Base-by-base conservation (phyloP, 2,329 filamentous ascomycete genomes). In the Fusarium sp. region DNA sequence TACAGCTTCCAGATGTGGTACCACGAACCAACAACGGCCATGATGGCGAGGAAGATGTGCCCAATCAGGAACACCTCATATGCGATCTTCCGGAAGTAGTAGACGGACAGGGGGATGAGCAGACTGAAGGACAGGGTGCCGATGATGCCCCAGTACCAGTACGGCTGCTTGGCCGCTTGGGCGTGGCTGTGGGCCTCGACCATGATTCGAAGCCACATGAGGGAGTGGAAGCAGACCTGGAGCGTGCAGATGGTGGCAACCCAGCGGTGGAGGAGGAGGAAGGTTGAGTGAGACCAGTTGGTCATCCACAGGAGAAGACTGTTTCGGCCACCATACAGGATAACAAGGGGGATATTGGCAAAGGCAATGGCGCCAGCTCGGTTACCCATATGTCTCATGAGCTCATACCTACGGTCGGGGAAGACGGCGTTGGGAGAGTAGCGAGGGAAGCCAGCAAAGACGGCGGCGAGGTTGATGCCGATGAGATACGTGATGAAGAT, bases 271-370 rank as follows among this genome's bases (percentile, higher is more conserved):
- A 88, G 79, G 0, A 88, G 75, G 4, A 88, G 68, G 62, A 82
- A 88, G 0, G 87, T 89, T 0, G 83, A 82, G 68, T 87, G 84
- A 0, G 81, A 84, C 86, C 87, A 89, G 71, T 86, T 82, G 1
- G 87, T 88, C 2, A 87, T 45, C 79, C 83, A 85, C 0, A 88
- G 81, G 0, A 88, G 80, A 4, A 88, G 25, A 63, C 86, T 88
- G 71, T 89, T 88, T 1, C 87, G 79, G 0, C 83, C 80, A 0
- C 84, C 81, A 63, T 85, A 88, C 4, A 89, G 80, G 14, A 88
- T 76, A 0, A 85, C 59, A 0, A 88, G 72, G 0, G 86, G 83
- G 0, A 86, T 58, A 10, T 85, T 82, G 6, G 82, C 82, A 56
- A 86, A 84, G 6, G 78, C 79, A 5, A 87, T 69, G 2, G 80